Base-by-base conservation (phyloP, 2,329 filamentous ascomycete species). In the Neopestalotiopsis sp. region DNA sequence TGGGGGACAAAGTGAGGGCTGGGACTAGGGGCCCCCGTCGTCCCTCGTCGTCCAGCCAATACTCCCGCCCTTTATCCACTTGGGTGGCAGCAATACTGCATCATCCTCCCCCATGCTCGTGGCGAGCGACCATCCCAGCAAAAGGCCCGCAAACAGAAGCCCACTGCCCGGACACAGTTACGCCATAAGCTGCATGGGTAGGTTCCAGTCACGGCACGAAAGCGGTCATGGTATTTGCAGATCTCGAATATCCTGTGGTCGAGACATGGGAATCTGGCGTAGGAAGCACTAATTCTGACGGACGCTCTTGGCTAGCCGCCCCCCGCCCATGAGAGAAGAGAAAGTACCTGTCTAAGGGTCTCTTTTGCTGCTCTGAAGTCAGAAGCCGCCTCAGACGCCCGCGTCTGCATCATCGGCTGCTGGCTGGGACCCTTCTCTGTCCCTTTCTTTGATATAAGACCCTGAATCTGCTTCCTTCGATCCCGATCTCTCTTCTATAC, bases 101-200 rank as follows among this genome's bases (percentile, higher is more conserved):
- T 78, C 75, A 78, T 76, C 73, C 73, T 72, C 75, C 72, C 72
- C 65, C 61, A 42, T 32, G 38, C 61, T 28, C 61, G 38, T 64
- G 38, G 61, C 61, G 38, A 45, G 28, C 70, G 69, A 74, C 77
- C 75, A 75, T 72, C 65, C 75, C 73, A 71, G 68, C 72, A 70
- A 69, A 71, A 72, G 69, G 71, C 65, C 71, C 61, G 42, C 65
- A 58, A 60, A 72, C 72, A 28, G 70, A 67, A 68, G 75, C 69
- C 60, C 62, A 67, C 64, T 52, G 67, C 67, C 57, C 71, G 71
- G 45, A 72, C 38, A 12, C 57, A 56, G 70, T 57, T 78, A 78
- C 75, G 74, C 72, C 74, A 75, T 75, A 73, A 67, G 67, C 68
- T 71, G 69, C 73, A 73, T 67, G 70, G 65, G 64, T 72, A 68